Conservation (phyloP, 2,329 filamentous ascomycete genomes). For the Elsinoe ampelina region DNA sequence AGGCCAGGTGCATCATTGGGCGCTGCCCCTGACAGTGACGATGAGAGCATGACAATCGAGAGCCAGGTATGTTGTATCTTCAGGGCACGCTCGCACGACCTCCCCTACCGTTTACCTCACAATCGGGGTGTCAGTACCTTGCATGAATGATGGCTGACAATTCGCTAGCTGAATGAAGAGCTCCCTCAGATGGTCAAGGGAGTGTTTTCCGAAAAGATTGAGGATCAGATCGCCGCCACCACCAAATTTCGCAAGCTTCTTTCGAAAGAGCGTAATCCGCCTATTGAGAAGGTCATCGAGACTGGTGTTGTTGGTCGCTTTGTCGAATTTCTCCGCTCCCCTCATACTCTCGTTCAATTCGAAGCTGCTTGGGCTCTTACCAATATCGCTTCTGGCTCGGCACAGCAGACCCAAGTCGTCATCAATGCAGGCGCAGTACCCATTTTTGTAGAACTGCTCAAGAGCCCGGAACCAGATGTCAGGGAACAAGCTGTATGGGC, state of each 20-base stretch:
- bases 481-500: conserved; percentile 98
- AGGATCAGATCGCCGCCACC: conserved; percentile 91
- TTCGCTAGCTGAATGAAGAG: conserved; percentile 77
- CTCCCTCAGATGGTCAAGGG: conserved; percentile 96
- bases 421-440: conserved; percentile 97
- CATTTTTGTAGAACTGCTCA: conserved; percentile 94
- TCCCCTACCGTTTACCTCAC: too few relatives aligned
- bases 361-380: conserved; percentile 98
- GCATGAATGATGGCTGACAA: conserved; percentile 10
- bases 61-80: conserved; percentile 68
- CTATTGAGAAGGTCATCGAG: conserved; percentile 98
- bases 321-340: conserved; percentile 94
- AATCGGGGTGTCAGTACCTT: too few relatives aligned
- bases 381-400: conserved; percentile 97
- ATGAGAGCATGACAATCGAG: conserved; percentile 91
- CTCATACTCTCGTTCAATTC: conserved; percentile 96
- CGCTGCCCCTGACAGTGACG: conserved; percentile 89
- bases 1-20: conserved; percentile 72
- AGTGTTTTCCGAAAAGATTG: conserved; percentile 98
- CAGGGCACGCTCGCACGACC: neutral
- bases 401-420: conserved; percentile 94
- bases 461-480: conserved; percentile 93
- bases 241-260: conserved; percentile 98
- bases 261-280: conserved; percentile 97
- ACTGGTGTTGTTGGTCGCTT: conserved; percentile 96